A percentile compares a stretch with the other conserved stretches of the same genome.
Conservation (phyloP, 2,329 filamentous ascomycete genomes). For the Fusarium brevicatenulatum region DNA sequence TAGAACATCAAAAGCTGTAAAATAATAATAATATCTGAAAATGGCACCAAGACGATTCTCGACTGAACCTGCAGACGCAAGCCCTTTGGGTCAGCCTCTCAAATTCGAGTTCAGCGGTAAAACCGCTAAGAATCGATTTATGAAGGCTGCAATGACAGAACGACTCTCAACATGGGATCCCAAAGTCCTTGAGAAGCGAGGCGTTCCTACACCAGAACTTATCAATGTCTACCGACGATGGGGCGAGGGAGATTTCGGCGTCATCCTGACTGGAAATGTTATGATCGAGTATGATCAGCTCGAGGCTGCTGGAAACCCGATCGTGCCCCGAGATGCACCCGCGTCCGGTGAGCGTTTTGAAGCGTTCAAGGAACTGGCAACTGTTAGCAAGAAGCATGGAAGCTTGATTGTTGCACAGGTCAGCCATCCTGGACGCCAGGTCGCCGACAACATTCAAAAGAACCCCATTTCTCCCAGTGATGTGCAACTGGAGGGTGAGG, state of each 20-base stretch:
- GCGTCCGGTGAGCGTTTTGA: conserved; percentile 70
- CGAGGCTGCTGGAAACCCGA: conserved; percentile 65
- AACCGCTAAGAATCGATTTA: conserved; percentile 70
- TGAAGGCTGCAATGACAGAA: conserved; percentile 76
- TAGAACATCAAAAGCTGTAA: not conserved
- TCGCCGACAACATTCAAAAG: conserved; percentile 40
- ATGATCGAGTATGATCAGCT: conserved; percentile 71
- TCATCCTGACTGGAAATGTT: conserved; percentile 71
- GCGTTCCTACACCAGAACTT: conserved; percentile 51
- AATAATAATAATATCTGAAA: not conserved
- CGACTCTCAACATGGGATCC: conserved; percentile 69
- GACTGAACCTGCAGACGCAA: conserved; percentile 5
- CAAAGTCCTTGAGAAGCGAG: conserved; percentile 60
- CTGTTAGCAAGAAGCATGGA: conserved; percentile 65
- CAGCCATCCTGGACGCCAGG: conserved; percentile 58
- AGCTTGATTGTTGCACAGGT: conserved; percentile 70
- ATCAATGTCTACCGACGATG: conserved; percentile 68
- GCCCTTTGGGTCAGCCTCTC: conserved; percentile 56
- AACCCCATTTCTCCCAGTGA: conserved; percentile 56
- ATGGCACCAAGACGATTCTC: conserved; percentile 21
- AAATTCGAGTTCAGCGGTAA: conserved; percentile 62
- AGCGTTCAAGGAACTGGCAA: conserved; percentile 66
- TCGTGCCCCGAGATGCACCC: conserved; percentile 64
- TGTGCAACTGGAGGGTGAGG: conserved; percentile 46
- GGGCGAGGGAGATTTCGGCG: conserved; percentile 66